Base-by-base conservation (phyloP, 78 protist species). In the Dictyostelium capitatum region DNA sequence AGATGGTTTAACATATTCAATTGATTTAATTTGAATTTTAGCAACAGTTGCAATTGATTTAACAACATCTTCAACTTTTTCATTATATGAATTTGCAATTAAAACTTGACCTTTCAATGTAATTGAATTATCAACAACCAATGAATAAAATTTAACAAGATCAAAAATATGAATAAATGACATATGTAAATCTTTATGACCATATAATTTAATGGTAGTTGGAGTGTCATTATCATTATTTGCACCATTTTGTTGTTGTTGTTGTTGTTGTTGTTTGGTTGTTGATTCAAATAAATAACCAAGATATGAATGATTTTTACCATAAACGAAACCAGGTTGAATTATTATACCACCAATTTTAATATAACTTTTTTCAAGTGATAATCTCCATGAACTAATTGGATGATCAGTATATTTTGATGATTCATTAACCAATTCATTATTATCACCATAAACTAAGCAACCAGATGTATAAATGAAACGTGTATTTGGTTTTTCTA, bases 101-200 rank as follows among this genome's bases (percentile, higher is more conserved):
- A 67, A 67, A 12, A 32, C 32, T 67, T 67, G 46, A 32, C 75
- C 75, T 67, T 19, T 67, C 8, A 67, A 30, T 17, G 28, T 25
- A 30, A 47, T 30, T 12, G 50, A 3, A 32, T 67, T 67, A 30
- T 32, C 17, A 67, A 67, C 37, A 28, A 32, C 48, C 15, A 67
- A 41, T 67, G 30, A 30, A 67, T 67, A 67, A 17, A 67, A 17
- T 17, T 32, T 32, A 67, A n/a, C 25, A 14, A 67, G 37, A 67
- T 67, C 75, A 32, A 32, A 32, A 67, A 67, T 67, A 32, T 67
- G 75, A 32, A 67, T 67, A 67, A 67, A 67, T 14, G 46, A 41
- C 32, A 15, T 20, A 67, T 67, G 30, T 30, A 67, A 67, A 14
- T 43, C 75, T 25, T 62, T 62, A 62, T 62, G 23, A 25, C 43